These are phyloP conservation scores for Alternaria postmessia DNA, from an alignment of 2,329 filamentous ascomycete genomes.

Conservation along the genomic window DNA sequence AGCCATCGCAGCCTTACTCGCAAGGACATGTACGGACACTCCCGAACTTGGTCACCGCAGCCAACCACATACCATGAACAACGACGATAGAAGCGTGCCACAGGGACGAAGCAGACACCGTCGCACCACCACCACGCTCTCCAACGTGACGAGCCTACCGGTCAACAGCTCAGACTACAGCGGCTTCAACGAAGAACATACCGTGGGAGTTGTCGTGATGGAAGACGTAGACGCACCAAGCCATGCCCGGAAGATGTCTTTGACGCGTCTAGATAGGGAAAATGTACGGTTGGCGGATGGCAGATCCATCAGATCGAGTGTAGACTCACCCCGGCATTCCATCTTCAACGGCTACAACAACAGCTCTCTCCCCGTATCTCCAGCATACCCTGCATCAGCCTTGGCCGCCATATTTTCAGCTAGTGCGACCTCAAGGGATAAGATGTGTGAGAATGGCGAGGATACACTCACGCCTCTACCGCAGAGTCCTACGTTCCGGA, in stretches of 20 bases:
- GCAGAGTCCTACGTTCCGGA: not conserved
- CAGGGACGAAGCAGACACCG: constrained; percentile 24
- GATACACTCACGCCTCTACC: not conserved
- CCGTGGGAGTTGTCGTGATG: not conserved
- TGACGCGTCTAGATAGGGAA: constrained; percentile 33
- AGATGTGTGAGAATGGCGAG: not conserved
- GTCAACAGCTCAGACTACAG: constrained; percentile 13
- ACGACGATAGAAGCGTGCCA: not conserved
- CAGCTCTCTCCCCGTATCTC: constrained; percentile 7
- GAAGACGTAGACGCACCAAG: constrained; percentile 12
- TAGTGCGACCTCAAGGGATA: not conserved
- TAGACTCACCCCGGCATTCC: constrained; percentile 29
- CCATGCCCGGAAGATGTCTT: constrained; percentile 34
- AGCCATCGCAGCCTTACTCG: constrained; percentile 29
- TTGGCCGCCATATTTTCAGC: not conserved
- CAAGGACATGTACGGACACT: constrained; percentile 19
- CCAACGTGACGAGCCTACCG: constrained; percentile 19
- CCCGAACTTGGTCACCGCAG: constrained; percentile 12
- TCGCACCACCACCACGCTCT: constrained; percentile 24
- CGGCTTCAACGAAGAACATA: not conserved
- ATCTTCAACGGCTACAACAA: constrained; percentile 18
- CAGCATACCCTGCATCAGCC: not conserved
- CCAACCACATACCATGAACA: constrained; percentile 6
- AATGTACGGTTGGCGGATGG: constrained; percentile 35
- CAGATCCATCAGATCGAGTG: constrained; percentile 25